A percentile compares a stretch with the other conserved stretches of the same genome.
Conservation (phyloP, 2,329 filamentous ascomycete species). For the Phoma sp. region DNA sequence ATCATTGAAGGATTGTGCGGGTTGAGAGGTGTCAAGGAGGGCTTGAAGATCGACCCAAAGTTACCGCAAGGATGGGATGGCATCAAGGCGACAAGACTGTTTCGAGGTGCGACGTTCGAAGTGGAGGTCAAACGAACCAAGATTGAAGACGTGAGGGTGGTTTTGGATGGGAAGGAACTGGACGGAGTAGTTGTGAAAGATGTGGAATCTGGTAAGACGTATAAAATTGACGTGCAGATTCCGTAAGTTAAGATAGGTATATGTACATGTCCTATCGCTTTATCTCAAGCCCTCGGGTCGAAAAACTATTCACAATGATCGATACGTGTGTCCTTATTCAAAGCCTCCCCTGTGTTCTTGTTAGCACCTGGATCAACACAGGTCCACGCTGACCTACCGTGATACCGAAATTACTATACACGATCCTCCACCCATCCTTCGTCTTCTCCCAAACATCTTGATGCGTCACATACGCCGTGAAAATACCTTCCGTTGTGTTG, state of each 20-base stretch:
- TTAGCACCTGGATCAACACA: neutral
- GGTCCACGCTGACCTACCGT: neutral
- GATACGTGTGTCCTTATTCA: neutral
- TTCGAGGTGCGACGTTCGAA: conserved; percentile 60
- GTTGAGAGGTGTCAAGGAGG: conserved; percentile 57
- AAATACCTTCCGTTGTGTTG: neutral
- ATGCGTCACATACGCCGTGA: conserved; percentile 15
- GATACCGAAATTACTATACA: conserved; percentile 14
- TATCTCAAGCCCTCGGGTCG: too few species aligned
- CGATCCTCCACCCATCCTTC: conserved; percentile 12
- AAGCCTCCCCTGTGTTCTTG: neutral
- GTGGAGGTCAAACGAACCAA: conserved; percentile 54
- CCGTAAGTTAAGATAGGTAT: neutral
- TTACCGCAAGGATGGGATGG: conserved; percentile 59
- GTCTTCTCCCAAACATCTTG: conserved; percentile 11
- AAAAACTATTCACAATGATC: too few species aligned
- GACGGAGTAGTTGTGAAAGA: conserved; percentile 51
- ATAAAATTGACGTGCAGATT: conserved; percentile 51
- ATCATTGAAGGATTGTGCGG: conserved; percentile 64
- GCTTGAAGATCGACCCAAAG: conserved; percentile 58
- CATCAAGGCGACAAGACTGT: conserved; percentile 56
- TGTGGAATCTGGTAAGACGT: conserved; percentile 54
- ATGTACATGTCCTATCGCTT: neutral
- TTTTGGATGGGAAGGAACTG: conserved; percentile 48
- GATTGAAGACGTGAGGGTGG: conserved; percentile 52